phyloP scores from a whole-genome alignment of 768 basidiomycete genomes.

The Panaeolus papilionaceus region DNA sequence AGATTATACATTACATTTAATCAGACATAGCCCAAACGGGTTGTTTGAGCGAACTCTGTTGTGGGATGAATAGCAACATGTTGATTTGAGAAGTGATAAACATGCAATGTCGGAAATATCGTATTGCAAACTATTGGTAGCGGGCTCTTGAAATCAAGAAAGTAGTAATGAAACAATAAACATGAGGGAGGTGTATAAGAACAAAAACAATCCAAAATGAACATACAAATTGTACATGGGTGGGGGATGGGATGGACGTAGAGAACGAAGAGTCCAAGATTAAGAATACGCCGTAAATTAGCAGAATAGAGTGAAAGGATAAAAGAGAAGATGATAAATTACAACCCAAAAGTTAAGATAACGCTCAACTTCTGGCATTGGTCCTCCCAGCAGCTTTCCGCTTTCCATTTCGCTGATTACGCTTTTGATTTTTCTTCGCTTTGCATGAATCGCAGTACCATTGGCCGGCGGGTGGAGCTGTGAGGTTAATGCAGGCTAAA shows the following conservation, averaged over 20 bases:
- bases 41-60: background rate
- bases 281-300: constrained; percentile 8
- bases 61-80: background rate
- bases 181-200: background rate
- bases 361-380: constrained; percentile 33
- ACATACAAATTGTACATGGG: constrained; percentile 7
- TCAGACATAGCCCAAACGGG: background rate
- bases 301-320: constrained; percentile 14
- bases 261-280: constrained; percentile 4
- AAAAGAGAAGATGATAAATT: constrained; percentile 10
- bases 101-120: background rate
- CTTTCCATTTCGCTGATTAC: constrained; percentile 59
- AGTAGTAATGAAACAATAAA: background rate
- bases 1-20: constrained; percentile 6
- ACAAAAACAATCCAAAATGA: constrained; percentile 1
- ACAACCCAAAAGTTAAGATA: constrained; percentile 12
- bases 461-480: constrained; percentile 66
- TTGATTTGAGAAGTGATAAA: background rate
- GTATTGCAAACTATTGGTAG: background rate
- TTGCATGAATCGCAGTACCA: constrained; percentile 82
- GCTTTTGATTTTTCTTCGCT: constrained; percentile 58
- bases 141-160: background rate
- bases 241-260: background rate
- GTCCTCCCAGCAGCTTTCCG: constrained; percentile 42
- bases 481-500: constrained; percentile 73